These are phyloP conservation scores for Nothopassalora personata DNA, from an alignment of 2,329 filamentous ascomycete species.

Conservation along the genomic window DNA sequence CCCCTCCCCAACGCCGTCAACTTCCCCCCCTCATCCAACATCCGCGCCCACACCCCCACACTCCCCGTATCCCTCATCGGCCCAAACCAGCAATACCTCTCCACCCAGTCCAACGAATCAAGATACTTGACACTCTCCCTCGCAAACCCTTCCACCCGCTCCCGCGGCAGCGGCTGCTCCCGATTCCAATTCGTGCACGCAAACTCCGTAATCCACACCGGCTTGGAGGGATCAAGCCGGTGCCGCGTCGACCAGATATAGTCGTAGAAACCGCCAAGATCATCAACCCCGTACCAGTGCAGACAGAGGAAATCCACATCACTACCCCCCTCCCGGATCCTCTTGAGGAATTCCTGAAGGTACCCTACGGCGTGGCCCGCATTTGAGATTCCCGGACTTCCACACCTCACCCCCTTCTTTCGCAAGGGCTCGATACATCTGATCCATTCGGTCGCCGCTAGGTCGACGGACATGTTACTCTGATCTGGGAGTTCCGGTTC, in stretches of 20 bases:
- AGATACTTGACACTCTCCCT: slow-evolving; percentile 30
- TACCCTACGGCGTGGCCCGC: slow-evolving; percentile 27
- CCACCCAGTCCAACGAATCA: slow-evolving; percentile 31
- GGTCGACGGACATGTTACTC: slow-evolving; percentile 25
- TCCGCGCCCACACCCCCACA: slow-evolving; percentile 29
- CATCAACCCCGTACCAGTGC: slow-evolving; percentile 30
- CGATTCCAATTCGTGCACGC: slow-evolving; percentile 31
- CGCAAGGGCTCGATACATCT: slow-evolving; percentile 28
- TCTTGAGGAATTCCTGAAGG: slow-evolving; percentile 25
- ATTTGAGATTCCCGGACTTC: slow-evolving; percentile 28
- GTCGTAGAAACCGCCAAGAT: slow-evolving; percentile 29
- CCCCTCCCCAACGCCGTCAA: slow-evolving; percentile 28
- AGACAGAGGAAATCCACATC: slow-evolving; percentile 31
- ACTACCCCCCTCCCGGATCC: slow-evolving; percentile 21
- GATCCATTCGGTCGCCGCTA: slow-evolving; percentile 27
- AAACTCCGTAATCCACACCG: slow-evolving; percentile 33
- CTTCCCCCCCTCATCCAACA: slow-evolving; percentile 30
- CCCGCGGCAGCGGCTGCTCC: slow-evolving; percentile 20
- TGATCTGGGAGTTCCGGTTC: slow-evolving; percentile 32
- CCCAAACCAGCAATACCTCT: slow-evolving; percentile 32
- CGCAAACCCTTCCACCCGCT: slow-evolving; percentile 23
- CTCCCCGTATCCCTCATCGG: slow-evolving; percentile 29
- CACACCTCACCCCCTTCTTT: slow-evolving; percentile 20
- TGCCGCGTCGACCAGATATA: slow-evolving; percentile 31
- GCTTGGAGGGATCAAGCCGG: slow-evolving; percentile 24